Conservation (phyloP, 371 early-diverging fungal species). For the Mucor irregularis region DNA sequence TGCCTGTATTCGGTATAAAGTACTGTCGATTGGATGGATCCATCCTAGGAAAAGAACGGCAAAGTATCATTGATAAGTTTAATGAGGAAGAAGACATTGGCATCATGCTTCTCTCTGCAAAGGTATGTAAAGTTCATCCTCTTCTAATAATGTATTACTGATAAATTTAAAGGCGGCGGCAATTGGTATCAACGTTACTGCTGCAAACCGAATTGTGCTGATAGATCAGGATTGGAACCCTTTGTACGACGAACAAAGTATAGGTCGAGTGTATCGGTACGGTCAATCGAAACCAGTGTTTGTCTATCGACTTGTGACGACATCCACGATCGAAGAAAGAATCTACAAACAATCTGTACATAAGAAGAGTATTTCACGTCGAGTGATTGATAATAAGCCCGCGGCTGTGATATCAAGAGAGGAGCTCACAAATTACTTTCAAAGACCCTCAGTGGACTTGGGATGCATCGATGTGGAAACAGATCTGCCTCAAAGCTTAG, state of each 20-base stretch:
- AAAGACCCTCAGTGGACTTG: not conserved
- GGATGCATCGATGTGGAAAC: not conserved
- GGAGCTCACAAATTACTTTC: constrained; percentile 5
- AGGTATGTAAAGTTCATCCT: too few relatives aligned
- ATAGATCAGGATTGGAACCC: constrained; percentile 97
- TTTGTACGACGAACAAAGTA: constrained; percentile 87
- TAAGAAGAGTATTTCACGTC: constrained; percentile 42
- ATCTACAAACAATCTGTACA: constrained; percentile 30
- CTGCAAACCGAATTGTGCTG: constrained; percentile 88
- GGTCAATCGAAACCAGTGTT: constrained; percentile 56
- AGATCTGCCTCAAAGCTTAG: not conserved
- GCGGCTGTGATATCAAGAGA: constrained; percentile 1
- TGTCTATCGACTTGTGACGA: constrained; percentile 53
- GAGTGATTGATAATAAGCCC: constrained; percentile 63
- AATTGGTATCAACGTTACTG: constrained; percentile 86
- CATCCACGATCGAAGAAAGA: constrained; percentile 43
- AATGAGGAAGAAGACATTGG: constrained; percentile 49
- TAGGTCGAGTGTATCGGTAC: constrained; percentile 72
- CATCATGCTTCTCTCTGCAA: constrained; percentile 75
- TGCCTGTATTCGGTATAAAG: constrained; percentile 13
- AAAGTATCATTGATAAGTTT: constrained; percentile 76
- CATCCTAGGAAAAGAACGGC: constrained; percentile 56
- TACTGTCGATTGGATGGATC: constrained; percentile 56
- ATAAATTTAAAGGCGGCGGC: constrained; percentile 59
- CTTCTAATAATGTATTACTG: not conserved